Evolutionary conservation across 768 basidiomycete genomes (phyloP), one percentile per base, ranked within the genome.

Genomic region (Crassisporium funariophilum): DNA sequence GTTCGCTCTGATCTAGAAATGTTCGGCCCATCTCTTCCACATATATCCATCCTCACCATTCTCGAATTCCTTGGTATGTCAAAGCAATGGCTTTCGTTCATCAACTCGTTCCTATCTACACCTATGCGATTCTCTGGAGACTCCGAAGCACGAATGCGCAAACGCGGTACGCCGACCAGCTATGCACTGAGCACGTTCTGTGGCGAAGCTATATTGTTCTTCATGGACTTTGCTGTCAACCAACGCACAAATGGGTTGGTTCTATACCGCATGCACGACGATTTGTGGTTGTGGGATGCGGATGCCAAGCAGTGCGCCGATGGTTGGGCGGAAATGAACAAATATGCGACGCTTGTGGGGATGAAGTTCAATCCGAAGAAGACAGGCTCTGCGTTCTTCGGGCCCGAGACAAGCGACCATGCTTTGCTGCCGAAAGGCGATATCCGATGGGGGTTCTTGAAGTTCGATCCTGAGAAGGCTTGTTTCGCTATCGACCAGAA

Each of bases 181-280:
- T 72, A 76, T 45, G 62, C 70, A 3, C 58, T 77, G 22, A 71
- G 71, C 44, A 64, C 59, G 1, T 55, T 75, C 5, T 74, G 67
- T 41, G 74, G 74, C 7, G 75, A 77, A 50, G 60, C 58, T 2
- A 44, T 75, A 11, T 43, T 76, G 29, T 77, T 74, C 52, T 63
- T 61, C 15, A 74, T 78, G 74, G 75, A 78, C 54, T 73, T 72
- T 47, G 73, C 74, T 6, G 72, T 76, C 46, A 76, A 76, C 40
- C 75, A 73, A 41, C 57, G 55, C 23, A 67, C 73, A 1, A 44
- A 67, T 17, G 74, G 74, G 3, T 51, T 78, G 9, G 71, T 63
- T 54, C 64, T 78, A 11, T 68, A 75, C 42, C 62, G 73, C 40
- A 70, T 75, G 57, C 72, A 76, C 53, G 74, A 77, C 42, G 75